Conservation (phyloP, 2,329 filamentous ascomycete species). For the Ceratocystis ficicola region DNA sequence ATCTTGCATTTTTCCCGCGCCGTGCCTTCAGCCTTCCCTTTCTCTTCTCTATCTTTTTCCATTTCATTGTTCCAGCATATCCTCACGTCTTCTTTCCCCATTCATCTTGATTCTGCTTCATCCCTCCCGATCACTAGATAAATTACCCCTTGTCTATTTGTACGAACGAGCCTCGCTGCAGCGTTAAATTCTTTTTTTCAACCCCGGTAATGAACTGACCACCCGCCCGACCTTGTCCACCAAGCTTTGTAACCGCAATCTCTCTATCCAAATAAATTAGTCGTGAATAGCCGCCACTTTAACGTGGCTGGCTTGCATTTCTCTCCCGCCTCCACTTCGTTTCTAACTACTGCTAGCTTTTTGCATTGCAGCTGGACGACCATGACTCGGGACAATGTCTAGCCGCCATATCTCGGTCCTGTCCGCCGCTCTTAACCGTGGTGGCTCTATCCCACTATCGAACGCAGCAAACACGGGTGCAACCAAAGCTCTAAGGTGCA, state of each 20-base stretch:
- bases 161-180: not conserved
- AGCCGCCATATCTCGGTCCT: conserved; percentile 26
- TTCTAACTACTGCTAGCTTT: conserved; percentile 22
- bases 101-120: not conserved
- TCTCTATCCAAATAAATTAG: conserved; percentile 11
- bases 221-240: conserved; percentile 2
- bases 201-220: not conserved
- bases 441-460: not conserved
- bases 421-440: not conserved
- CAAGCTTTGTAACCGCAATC: not conserved
- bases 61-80: not conserved
- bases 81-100: not conserved
- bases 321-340: not conserved
- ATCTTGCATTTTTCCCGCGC: not conserved
- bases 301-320: conserved; percentile 22
- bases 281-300: conserved; percentile 22
- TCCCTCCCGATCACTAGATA: not conserved
- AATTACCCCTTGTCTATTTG: not conserved
- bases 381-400: conserved; percentile 35
- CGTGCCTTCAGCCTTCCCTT: not conserved
- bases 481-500: not conserved
- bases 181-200: conserved; percentile 3
- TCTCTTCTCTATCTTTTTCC: not conserved
- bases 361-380: conserved; percentile 23
- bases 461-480: not conserved